Evolutionary conservation across 305 asterid genomes (phyloP).

Genomic region (Plantago lanceolata): DNA sequence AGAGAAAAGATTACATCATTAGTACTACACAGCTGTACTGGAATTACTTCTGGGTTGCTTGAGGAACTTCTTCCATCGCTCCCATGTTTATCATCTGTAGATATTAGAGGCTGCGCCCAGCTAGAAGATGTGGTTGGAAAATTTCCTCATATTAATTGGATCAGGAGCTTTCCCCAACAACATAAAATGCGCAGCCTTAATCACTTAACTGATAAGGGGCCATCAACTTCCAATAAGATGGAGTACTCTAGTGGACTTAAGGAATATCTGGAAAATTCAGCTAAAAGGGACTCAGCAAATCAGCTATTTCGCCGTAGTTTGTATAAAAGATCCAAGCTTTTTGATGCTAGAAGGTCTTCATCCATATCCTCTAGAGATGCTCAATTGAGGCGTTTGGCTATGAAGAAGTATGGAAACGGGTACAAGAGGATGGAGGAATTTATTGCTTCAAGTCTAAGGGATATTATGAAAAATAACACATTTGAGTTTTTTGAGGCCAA

Average conservation of each 20-base stretch:
- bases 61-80: slow-evolving; percentile 73
- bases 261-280: slow-evolving; percentile 91
- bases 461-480: slow-evolving; percentile 77
- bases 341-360: slow-evolving; percentile 91
- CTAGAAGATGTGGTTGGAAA: slow-evolving; percentile 71
- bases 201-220: slow-evolving; percentile 45
- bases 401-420: slow-evolving; percentile 77
- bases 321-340: slow-evolving; percentile 90
- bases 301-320: slow-evolving; percentile 87
- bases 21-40: slow-evolving; percentile 73
- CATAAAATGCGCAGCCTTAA: slow-evolving; percentile 54
- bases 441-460: slow-evolving; percentile 62
- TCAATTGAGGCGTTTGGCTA: slow-evolving; percentile 80
- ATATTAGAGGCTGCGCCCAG: slow-evolving; percentile 91
- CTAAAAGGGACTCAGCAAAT: slow-evolving; percentile 83
- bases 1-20: slow-evolving; percentile 68
- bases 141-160: slow-evolving; percentile 82
- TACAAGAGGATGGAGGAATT: slow-evolving; percentile 83
- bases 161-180: slow-evolving; percentile 45
- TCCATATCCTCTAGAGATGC: slow-evolving; percentile 93
- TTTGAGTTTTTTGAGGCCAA: slow-evolving; percentile 76
- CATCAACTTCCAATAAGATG: slow-evolving; percentile 45
- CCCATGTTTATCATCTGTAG: slow-evolving; percentile 60
- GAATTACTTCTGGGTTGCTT: slow-evolving; percentile 60
- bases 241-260: slow-evolving; percentile 93